Percentiles rank a stretch among this genome's conserved stretches.
Evolutionary conservation across 768 basidiomycete genomes (phyloP).

Genomic region (Pleurotus salmoneostramineus): DNA sequence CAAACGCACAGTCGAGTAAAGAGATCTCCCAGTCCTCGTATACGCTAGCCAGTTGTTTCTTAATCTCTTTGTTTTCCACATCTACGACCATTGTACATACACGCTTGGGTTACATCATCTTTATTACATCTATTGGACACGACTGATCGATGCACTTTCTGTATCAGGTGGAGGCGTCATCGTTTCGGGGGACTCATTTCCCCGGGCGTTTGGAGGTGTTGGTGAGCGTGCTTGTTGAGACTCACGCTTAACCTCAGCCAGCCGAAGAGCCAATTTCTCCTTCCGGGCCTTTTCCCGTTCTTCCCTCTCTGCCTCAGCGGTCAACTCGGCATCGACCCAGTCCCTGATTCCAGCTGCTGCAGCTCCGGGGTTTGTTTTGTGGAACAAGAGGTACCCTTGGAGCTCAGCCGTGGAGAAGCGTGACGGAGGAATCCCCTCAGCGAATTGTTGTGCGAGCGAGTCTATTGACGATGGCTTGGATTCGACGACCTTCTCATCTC

Average conservation of each 20-base stretch:
- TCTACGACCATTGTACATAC: too few species aligned
- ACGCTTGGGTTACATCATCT: too few species aligned
- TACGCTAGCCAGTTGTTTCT: too few species aligned
- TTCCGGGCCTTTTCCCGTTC: conserved; percentile 28
- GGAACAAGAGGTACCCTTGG: conserved; percentile 51
- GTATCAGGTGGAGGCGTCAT: too few species aligned
- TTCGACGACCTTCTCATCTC: not conserved
- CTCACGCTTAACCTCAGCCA: not conserved
- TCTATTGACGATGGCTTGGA: conserved; percentile 8
- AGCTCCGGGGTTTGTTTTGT: conserved; percentile 33
- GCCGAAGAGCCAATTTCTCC: conserved; percentile 12
- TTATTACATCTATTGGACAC: too few species aligned
- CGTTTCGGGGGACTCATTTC: too few species aligned
- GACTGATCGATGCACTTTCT: too few species aligned
- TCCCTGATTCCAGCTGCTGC: conserved; percentile 27
- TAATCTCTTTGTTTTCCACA: too few species aligned
- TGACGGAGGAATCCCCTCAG: conserved; percentile 35
- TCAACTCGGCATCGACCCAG: conserved; percentile 40
- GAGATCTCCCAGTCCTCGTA: too few species aligned
- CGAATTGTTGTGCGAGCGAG: conserved; percentile 38
- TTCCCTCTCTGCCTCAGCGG: conserved; percentile 23
- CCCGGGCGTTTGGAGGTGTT: too few species aligned
- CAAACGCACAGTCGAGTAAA: too few species aligned
- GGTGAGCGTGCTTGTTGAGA: too few species aligned
- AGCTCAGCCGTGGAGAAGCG: conserved; percentile 59